Evolutionary conservation across 228 moss, liverwort and hornwort species (phyloP), one percentile per base, ranked within the genome.

Genomic region (Sphagnum fallax): DNA sequence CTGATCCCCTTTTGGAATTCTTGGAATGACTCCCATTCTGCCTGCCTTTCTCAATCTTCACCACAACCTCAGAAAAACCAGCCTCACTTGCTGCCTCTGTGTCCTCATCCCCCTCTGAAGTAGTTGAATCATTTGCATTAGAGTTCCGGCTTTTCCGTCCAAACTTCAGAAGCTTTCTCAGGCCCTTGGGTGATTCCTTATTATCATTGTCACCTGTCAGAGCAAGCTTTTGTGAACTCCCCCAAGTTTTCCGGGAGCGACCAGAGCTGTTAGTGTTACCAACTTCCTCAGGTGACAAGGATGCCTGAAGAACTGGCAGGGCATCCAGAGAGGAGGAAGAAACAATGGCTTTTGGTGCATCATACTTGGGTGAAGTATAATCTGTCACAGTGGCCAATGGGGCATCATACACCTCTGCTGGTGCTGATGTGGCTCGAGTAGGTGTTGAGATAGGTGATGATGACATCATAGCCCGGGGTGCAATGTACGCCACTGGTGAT

Each of bases 121-220:
- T 74, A 47, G 87, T 87, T 62, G 87, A 87, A 13, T 88, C 88
- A 48, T 64, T 75, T 64, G 82, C 52, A 65, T 71, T 84, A 60
- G 78, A 84, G 10, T 63, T 79, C 53, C 80, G 75, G 67, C 82
- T 84, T 65, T 80, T 80, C 52, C 88, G 72, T 16, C 88, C 88
- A 67, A 88, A 88, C 57, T 88, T 81, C 55, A 88, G 48, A 4
- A 88, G 79, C 68, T 84, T 75, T 63, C 84, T 84, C 68, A 88
- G 73, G 60, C 88, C 88, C 73, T 82, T 88, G 0, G 84, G 81
- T 5, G 75, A 73, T 53, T 88, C 88, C 69, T 84, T 84, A 62
- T 73, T 77, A 8, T 75, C 74, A 13, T 75, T 84, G 49, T 67
- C 32, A 71, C 15, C 79, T 10, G 70, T 48, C 8, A 82, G 62